Conservation (phyloP, 1,139 yeast species). For the Sugiyamaella novakii region DNA sequence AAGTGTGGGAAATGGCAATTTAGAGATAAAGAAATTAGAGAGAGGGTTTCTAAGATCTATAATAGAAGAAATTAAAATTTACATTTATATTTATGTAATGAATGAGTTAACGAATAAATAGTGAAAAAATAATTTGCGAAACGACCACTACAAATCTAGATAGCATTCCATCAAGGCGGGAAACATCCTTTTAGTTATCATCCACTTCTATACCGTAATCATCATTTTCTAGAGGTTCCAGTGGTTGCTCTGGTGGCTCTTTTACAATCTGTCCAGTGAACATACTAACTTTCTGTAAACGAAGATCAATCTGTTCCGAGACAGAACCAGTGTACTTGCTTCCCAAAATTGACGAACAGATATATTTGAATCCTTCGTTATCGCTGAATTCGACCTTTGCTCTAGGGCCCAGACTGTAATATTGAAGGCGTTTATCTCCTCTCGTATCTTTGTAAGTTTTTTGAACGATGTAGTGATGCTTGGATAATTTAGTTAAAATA, state of each 20-base stretch:
- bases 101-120: slow-evolving; percentile 6
- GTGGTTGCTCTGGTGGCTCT: too few relatives aligned
- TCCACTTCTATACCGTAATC: slow-evolving; percentile 1
- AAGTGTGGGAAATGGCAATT: slow-evolving; percentile 32
- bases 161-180: neutral
- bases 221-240: neutral
- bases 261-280: neutral
- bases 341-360: slow-evolving; percentile 15
- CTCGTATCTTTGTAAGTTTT: slow-evolving; percentile 1
- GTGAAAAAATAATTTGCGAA: too few relatives aligned
- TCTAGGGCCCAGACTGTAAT: slow-evolving; percentile 20
- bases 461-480: slow-evolving; percentile 13
- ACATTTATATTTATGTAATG: neutral
- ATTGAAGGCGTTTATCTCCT: slow-evolving; percentile 9
- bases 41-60: slow-evolving; percentile 5
- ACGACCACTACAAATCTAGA: too few relatives aligned
- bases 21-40: slow-evolving; percentile 24
- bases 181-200: too few relatives aligned
- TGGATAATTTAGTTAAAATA: slow-evolving; percentile 12
- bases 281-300: slow-evolving; percentile 9
- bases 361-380: slow-evolving; percentile 12
- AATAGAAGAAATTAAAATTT: slow-evolving; percentile 1
- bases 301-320: slow-evolving; percentile 10
- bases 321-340: neutral
- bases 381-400: slow-evolving; percentile 17